phyloP scores from a whole-genome alignment of 768 basidiomycete species.

The Candolleomyces aberdarensis region DNA sequence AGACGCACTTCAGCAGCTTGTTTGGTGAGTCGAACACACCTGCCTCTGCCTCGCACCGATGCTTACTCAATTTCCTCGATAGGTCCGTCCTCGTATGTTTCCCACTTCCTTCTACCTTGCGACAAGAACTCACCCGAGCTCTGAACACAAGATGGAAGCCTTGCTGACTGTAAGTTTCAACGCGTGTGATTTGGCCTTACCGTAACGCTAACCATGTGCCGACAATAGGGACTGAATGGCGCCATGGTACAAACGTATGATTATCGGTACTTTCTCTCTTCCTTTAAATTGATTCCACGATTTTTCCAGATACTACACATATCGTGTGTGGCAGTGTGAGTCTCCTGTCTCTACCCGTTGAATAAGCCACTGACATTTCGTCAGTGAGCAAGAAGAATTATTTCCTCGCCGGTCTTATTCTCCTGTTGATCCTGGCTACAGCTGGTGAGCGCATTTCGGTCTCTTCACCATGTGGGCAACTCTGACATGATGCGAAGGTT shows the following conservation, averaged over 20 bases:
- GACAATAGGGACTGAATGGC: slow-evolving; percentile 43
- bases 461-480: neutral
- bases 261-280: neutral
- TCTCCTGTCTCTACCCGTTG: neutral
- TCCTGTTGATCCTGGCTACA: slow-evolving; percentile 29
- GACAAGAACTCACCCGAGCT: neutral
- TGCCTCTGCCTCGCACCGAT: neutral
- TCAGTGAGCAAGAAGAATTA: slow-evolving; percentile 41
- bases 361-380: neutral
- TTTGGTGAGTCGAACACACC: slow-evolving; percentile 8
- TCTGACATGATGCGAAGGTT: slow-evolving; percentile 11
- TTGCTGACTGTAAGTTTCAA: slow-evolving; percentile 35
- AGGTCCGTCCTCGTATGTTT: slow-evolving; percentile 5
- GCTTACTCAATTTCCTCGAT: neutral
- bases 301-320: slow-evolving; percentile 40
- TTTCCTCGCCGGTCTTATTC: slow-evolving; percentile 27
- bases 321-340: slow-evolving; percentile 47
- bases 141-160: slow-evolving; percentile 36
- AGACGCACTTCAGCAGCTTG: slow-evolving; percentile 5
- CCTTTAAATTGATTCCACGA: neutral
- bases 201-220: too few relatives aligned
- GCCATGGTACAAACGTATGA: slow-evolving; percentile 50
- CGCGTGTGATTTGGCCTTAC: too few relatives aligned
- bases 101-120: too few relatives aligned
- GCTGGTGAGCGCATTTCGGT: slow-evolving; percentile 20